Base-by-base conservation (phyloP, 1,284 basidiomycete genomes). In the Peniophora sp. region DNA sequence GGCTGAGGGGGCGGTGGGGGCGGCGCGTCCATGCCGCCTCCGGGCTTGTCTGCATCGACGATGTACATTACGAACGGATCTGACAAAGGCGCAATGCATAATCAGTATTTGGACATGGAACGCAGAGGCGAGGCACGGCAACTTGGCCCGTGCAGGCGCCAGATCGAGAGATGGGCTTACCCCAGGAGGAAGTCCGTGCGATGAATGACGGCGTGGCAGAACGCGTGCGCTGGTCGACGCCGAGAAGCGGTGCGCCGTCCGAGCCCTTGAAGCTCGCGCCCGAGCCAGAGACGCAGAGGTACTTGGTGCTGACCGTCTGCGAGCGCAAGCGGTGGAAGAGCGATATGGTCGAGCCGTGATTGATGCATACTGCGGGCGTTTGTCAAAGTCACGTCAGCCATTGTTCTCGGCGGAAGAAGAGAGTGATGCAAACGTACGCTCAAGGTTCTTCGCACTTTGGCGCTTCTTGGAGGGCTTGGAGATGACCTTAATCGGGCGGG, bases 51-150 rank as follows among this genome's bases (percentile, higher is more conserved):
- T 53, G 89, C 87, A 62, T 91, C 88, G 54, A 91, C 88, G 58
- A 92, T 92, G 71, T 98, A 98, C 77, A 98, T 90, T 62, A 97
- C 85, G 69, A 97, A 97, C 1, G 93, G 88, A 71, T 95, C 91
- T 86, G 48, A 32, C 27, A 32, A 32, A 49, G 48, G 54, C 49
- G 54, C 50, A 48, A 41, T 43, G 63, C 45, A 63, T 52, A 50
- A 54, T 54, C 55, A 58, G 55, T 48, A 53, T 51, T 55, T 47
- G 49, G 48, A 38, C 32, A 36, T 55, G 47, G 49, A 48, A 38
- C 32, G 35, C 44, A 53, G 49, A 12, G 52, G 38, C 53, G 53
- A 50, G 50, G 56, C 47, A 3, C 20, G 49, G 22, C 45, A 36
- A 34, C 34, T 39, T 27, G 25, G 45, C 43, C 24, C 16, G 16